Conservation (phyloP, 441 rosid species). For the Euphorbia corollata region DNA sequence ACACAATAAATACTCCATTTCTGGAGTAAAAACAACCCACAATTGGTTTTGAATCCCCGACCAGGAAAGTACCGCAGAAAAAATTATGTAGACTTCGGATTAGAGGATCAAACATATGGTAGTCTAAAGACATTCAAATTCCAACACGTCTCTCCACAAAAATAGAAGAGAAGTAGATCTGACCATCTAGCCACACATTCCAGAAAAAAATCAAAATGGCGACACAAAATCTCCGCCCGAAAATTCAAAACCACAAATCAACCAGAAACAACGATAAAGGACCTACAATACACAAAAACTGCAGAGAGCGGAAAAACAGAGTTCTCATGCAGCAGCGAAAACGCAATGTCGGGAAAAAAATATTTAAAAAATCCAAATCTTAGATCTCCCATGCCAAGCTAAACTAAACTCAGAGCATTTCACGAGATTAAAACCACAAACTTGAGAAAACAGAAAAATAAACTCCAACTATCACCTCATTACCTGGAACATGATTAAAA, state of each 20-base stretch:
- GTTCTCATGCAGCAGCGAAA: slow-evolving; percentile 15
- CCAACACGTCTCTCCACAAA: slow-evolving; percentile 2
- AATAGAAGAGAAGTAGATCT: slow-evolving; percentile 23
- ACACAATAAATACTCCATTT: background rate
- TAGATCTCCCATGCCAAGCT: slow-evolving; percentile 19
- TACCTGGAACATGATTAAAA: slow-evolving; percentile 16
- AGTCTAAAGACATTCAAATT: background rate
- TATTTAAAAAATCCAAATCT: background rate
- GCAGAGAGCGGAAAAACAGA: background rate
- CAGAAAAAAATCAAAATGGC: background rate
- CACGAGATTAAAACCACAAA: background rate
- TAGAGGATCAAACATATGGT: background rate
- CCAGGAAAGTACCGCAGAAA: background rate
- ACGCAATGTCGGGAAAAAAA: background rate
- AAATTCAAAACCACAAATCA: background rate
- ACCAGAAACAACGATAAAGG: background rate
- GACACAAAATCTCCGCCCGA: background rate
- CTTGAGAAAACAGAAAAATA: background rate
- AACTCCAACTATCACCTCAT: slow-evolving; percentile 1
- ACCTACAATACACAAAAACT: background rate
- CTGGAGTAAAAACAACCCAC: background rate
- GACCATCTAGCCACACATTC: slow-evolving; percentile 14
- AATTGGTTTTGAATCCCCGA: background rate
- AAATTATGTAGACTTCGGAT: background rate
- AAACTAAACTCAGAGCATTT: background rate